A percentile compares a stretch with the other conserved stretches of the same genome.
Conservation (phyloP, 768 basidiomycete species). For the Porpolomopsis calyptriformis region DNA sequence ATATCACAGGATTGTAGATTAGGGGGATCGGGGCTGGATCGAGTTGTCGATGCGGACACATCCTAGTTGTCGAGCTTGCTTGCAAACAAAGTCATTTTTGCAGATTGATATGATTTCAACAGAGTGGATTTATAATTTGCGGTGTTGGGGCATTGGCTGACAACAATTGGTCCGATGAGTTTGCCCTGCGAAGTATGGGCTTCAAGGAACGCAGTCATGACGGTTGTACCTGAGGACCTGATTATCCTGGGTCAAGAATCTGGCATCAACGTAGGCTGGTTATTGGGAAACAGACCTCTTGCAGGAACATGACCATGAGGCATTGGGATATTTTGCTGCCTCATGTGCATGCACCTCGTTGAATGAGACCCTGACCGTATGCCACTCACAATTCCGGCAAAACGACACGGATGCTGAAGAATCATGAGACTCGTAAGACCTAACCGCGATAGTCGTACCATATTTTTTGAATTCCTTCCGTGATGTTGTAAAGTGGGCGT, state of each 20-base stretch:
- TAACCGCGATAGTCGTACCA: conserved; percentile 34
- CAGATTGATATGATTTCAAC: conserved; percentile 96
- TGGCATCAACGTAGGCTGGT: background rate
- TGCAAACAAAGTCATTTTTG: conserved; percentile 94
- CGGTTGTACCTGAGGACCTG: conserved; percentile 84
- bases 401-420: conserved; percentile 72
- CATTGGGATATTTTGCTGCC: too few species aligned
- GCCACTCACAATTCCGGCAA: conserved; percentile 94
- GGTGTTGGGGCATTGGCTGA: conserved; percentile 82
- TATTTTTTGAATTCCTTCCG: conserved; percentile 96
- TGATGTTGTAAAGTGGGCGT: conserved; percentile 47
- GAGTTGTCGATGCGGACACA: conserved; percentile 90
- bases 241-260: background rate
- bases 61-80: conserved; percentile 69
- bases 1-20: conserved; percentile 82
- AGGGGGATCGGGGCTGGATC: conserved; percentile 83
- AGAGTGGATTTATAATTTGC: conserved; percentile 95
- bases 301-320: conserved; percentile 90
- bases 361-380: conserved; percentile 99
- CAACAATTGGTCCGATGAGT: conserved; percentile 88
- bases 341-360: too few species aligned
- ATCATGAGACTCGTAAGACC: background rate
- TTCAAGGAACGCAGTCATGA: conserved; percentile 1
- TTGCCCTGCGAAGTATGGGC: conserved; percentile 44
- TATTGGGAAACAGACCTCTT: conserved; percentile 56